phyloP scores from a whole-genome alignment of 148 eudicot species.

The Fagopyrum homotropicum region DNA sequence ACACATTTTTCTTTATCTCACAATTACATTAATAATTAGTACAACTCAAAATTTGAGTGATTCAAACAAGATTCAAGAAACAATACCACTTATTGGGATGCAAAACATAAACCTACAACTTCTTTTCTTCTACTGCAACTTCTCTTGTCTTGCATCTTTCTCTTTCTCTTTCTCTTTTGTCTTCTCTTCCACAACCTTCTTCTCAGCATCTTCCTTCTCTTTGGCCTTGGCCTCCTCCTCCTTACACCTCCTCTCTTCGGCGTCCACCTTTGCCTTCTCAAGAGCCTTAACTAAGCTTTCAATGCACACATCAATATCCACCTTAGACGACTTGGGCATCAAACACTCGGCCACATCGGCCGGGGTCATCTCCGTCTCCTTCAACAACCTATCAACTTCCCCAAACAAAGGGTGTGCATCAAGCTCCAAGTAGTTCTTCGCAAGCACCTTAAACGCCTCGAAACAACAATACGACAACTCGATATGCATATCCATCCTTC shows the following conservation, averaged over 20 bases:
- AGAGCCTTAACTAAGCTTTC: not conserved
- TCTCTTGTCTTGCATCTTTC: not conserved
- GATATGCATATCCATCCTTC: slow-evolving; percentile 8
- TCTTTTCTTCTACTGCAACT: too few relatives aligned
- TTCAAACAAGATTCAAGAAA: too few relatives aligned
- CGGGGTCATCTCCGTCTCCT: slow-evolving; percentile 1
- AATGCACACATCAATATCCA: not conserved
- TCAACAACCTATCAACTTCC: not conserved
- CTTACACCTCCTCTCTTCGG: not conserved
- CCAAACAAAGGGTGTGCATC: slow-evolving; percentile 3
- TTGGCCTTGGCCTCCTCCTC: not conserved
- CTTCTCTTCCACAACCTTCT: not conserved
- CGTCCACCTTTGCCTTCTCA: slow-evolving; percentile 8
- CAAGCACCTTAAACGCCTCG: slow-evolving; percentile 9
- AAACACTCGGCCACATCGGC: slow-evolving; percentile 13
- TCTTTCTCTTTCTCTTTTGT: too few relatives aligned
- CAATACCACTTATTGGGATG: too few relatives aligned
- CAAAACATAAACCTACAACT: too few relatives aligned
- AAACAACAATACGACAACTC: slow-evolving; percentile 7
- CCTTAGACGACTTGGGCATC: slow-evolving; percentile 1
- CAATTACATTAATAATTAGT: too few relatives aligned
- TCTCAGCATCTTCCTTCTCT: not conserved
- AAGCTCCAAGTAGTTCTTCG: slow-evolving; percentile 7
- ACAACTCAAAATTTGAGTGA: too few relatives aligned
- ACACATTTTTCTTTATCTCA: too few relatives aligned